phyloP scores from a whole-genome alignment of 2,329 filamentous ascomycete genomes.

The Verruconis gallopava region DNA sequence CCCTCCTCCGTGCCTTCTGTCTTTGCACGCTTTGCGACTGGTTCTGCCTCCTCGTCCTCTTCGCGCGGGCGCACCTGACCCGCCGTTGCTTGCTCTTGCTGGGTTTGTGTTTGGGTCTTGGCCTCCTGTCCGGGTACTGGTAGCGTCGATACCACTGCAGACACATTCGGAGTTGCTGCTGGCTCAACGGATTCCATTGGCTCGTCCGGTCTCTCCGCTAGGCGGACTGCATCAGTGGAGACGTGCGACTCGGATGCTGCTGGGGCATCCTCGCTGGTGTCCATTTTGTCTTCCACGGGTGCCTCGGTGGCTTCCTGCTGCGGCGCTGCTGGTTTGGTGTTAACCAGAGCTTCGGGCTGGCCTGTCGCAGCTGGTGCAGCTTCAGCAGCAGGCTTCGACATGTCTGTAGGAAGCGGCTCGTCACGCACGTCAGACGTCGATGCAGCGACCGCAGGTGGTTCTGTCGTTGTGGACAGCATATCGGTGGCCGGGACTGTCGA shows the following conservation, averaged over 20 bases:
- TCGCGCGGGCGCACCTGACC: constrained; percentile 30
- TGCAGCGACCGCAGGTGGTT: constrained; percentile 20
- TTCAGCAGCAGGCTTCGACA: background rate
- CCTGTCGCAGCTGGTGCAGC: background rate
- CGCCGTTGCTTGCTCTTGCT: background rate
- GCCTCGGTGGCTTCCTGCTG: background rate
- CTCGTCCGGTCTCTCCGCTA: background rate
- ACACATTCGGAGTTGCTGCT: background rate
- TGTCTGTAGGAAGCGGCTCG: constrained; percentile 9
- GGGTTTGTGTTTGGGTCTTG: no score
- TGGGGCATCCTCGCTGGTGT: constrained; percentile 2
- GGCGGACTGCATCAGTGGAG: background rate
- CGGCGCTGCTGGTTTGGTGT: background rate
- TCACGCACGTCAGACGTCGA: constrained; percentile 20
- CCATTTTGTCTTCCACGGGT: constrained; percentile 1
- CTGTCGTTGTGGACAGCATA: constrained; percentile 13
- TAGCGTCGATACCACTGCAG: background rate
- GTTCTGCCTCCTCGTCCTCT: constrained; percentile 42
- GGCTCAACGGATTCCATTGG: background rate
- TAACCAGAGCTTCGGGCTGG: background rate
- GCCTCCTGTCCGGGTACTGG: background rate
- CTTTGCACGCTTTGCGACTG: constrained; percentile 67
- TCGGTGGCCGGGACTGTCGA: background rate
- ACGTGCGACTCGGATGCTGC: background rate
- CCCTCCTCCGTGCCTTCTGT: constrained; percentile 44